Conservation (phyloP, 768 basidiomycete species). For the Kwoniella shandongensis region DNA sequence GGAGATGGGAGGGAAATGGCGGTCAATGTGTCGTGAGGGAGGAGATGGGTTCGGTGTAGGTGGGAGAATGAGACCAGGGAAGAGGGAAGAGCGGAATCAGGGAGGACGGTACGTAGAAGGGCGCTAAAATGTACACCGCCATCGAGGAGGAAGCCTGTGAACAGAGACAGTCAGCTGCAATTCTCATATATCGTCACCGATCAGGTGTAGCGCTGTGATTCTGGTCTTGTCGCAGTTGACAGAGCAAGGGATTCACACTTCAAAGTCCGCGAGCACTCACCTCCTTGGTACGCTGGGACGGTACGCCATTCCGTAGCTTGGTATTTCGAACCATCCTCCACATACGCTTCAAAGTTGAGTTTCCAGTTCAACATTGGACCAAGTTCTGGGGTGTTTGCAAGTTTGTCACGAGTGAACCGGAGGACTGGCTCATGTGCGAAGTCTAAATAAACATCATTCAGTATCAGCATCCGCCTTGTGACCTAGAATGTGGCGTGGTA, state of each 20-base stretch:
- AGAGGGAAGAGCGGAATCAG: slow-evolving; percentile 58
- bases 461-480: no score
- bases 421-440: slow-evolving; percentile 42
- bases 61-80: slow-evolving; percentile 66
- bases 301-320: slow-evolving; percentile 83
- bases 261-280: slow-evolving; percentile 13
- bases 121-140: slow-evolving; percentile 48
- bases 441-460: slow-evolving; percentile 30
- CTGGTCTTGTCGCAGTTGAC: no score
- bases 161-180: not conserved
- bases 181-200: slow-evolving; percentile 9
- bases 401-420: slow-evolving; percentile 24
- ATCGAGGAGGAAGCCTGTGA: slow-evolving; percentile 72
- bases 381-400: slow-evolving; percentile 48
- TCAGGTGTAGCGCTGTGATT: not conserved
- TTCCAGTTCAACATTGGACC: slow-evolving; percentile 72
- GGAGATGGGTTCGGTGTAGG: slow-evolving; percentile 68
- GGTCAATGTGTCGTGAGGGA: slow-evolving; percentile 75
- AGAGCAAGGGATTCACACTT: no score
- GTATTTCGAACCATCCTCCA: slow-evolving; percentile 68
- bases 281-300: slow-evolving; percentile 64
- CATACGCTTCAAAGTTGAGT: slow-evolving; percentile 59
- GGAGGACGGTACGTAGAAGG: slow-evolving; percentile 62
- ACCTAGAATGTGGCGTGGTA: not conserved
- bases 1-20: slow-evolving; percentile 36